phyloP scores from a whole-genome alignment of 1,284 basidiomycete species.

The Wallemia ichthyophaga region DNA sequence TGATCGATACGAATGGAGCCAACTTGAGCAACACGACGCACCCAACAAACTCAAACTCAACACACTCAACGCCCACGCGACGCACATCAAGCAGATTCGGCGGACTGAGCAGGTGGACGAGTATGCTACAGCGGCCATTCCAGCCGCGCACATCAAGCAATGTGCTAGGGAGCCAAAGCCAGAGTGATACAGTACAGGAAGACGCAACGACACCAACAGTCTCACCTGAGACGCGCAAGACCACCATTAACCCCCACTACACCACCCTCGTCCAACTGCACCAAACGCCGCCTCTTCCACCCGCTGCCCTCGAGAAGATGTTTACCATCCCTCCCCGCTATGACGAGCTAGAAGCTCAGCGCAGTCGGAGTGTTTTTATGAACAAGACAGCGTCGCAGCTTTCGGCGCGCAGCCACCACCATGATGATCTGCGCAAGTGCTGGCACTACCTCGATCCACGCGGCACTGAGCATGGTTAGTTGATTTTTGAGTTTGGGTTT shows the following conservation, averaged over 20 bases:
- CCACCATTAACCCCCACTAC: neutral
- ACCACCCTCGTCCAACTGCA: neutral
- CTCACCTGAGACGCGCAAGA: neutral
- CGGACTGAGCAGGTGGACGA: neutral
- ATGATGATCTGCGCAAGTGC: neutral
- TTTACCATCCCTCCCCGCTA: neutral
- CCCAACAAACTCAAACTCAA: no score
- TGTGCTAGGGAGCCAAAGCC: no score
- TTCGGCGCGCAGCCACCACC: no score
- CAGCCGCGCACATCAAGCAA: neutral
- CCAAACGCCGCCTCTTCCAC: neutral
- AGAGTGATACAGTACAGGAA: neutral
- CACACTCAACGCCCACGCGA: neutral
- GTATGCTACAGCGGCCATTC: neutral
- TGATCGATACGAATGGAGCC: neutral
- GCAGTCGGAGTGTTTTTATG: neutral
- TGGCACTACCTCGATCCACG: neutral
- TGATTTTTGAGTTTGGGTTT: neutral
- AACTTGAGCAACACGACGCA: no score
- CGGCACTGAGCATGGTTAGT: neutral
- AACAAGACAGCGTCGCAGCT: neutral
- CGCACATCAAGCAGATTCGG: neutral
- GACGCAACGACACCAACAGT: neutral
- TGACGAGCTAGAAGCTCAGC: neutral
- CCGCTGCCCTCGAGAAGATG: neutral